phyloP scores from a whole-genome alignment of 1,284 basidiomycete species.

The Fomitiporia mediterranea region DNA sequence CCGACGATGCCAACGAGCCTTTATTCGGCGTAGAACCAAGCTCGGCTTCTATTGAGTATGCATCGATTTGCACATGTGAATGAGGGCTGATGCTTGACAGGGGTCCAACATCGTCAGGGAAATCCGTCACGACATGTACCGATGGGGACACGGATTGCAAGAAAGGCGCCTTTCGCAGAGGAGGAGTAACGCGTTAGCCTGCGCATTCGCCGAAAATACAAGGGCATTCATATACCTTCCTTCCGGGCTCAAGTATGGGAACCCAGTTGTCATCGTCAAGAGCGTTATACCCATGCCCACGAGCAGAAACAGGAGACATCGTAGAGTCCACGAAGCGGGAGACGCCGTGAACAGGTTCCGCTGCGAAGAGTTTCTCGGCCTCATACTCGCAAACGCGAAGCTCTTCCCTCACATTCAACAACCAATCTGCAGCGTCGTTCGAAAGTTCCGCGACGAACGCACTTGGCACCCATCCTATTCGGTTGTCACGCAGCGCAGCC shows the following conservation, averaged over 20 bases:
- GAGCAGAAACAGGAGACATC: neutral
- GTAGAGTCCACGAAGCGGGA: neutral
- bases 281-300: conserved; percentile 3
- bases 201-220: neutral
- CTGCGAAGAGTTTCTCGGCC: conserved; percentile 19
- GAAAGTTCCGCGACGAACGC: conserved; percentile 47
- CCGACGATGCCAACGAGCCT: neutral
- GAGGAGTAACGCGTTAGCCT: neutral
- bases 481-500: conserved; percentile 59
- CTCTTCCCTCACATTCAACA: conserved; percentile 21
- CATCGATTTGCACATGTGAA: conserved; percentile 7
- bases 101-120: conserved; percentile 17
- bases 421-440: conserved; percentile 39
- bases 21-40: neutral
- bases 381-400: conserved; percentile 27
- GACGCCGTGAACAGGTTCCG: conserved; percentile 6
- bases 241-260: conserved; percentile 5
- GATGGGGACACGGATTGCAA: conserved; percentile 9
- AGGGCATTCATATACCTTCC: conserved; percentile 3
- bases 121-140: conserved; percentile 9
- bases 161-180: conserved; percentile 4
- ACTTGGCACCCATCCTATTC: conserved; percentile 68
- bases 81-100: conserved; percentile 10
- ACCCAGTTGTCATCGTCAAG: conserved; percentile 17
- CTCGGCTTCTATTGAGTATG: conserved; percentile 12